phyloP scores from a whole-genome alignment of 2,329 filamentous ascomycete genomes.

The Zasmidium angulare region DNA sequence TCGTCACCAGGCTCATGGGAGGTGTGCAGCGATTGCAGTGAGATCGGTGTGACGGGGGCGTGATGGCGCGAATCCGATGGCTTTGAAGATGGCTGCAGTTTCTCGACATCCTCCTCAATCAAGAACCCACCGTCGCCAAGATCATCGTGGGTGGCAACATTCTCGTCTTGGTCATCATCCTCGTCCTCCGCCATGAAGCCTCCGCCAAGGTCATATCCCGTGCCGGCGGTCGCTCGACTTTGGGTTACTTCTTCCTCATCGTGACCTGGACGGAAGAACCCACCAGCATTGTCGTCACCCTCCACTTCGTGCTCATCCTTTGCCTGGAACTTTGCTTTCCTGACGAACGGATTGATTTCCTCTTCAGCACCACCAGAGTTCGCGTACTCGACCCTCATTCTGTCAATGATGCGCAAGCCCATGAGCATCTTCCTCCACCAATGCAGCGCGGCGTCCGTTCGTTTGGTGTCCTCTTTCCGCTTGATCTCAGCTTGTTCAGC shows the following conservation, averaged over 20 bases:
- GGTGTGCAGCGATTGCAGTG: conserved; percentile 27
- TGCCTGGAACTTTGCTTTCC: conserved; percentile 28
- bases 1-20: conserved; percentile 21
- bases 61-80: conserved; percentile 9
- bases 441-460: conserved; percentile 68
- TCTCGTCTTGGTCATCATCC: conserved; percentile 19
- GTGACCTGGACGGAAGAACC: conserved; percentile 42
- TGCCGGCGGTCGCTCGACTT: conserved; percentile 24
- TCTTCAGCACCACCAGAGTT: conserved; percentile 47
- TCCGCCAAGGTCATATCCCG: conserved; percentile 21
- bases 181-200: conserved; percentile 31
- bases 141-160: conserved; percentile 30
- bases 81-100: neutral
- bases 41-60: conserved; percentile 26
- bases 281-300: conserved; percentile 37
- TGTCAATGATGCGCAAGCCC: conserved; percentile 77
- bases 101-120: conserved; percentile 38
- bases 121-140: conserved; percentile 41
- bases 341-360: conserved; percentile 56
- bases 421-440: conserved; percentile 87
- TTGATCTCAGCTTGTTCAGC: conserved; percentile 70
- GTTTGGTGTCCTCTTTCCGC: conserved; percentile 80
- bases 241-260: conserved; percentile 36
- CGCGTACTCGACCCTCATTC: conserved; percentile 75
- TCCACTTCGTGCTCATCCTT: conserved; percentile 16